Evolutionary conservation across 306 rosid species (phyloP).

Genomic region (Pyrus communis): DNA sequence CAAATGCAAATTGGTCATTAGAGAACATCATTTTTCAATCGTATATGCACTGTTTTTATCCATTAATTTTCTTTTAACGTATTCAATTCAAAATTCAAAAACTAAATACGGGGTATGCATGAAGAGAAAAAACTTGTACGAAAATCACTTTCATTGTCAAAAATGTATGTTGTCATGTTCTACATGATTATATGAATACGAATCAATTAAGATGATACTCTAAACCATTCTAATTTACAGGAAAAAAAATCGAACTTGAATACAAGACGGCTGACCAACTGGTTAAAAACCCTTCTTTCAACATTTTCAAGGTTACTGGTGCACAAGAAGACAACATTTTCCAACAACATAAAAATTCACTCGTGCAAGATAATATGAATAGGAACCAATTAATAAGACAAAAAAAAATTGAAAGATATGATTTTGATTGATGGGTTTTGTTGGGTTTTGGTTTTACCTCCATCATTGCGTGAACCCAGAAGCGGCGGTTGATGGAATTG

Average conservation of each 20-base stretch:
- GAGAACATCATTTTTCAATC: not conserved
- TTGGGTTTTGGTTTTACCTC: constrained; percentile 39
- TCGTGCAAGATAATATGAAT: not conserved
- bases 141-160: not conserved
- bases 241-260: not conserved
- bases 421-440: not conserved
- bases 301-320: too few relatives aligned
- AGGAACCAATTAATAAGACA: not conserved
- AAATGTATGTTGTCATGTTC: not conserved
- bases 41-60: too few relatives aligned
- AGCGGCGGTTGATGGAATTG: constrained; percentile 77
- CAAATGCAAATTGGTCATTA: not conserved
- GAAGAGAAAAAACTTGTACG: too few relatives aligned
- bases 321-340: not conserved
- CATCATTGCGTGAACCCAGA: constrained; percentile 91
- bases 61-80: too few relatives aligned
- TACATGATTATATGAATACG: too few relatives aligned
- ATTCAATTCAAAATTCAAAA: too few relatives aligned
- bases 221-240: not conserved
- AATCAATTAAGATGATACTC: too few relatives aligned
- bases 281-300: too few relatives aligned
- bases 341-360: not conserved
- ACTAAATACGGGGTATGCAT: too few relatives aligned
- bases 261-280: not conserved
- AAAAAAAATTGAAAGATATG: not conserved